Conservation (phyloP, 1,284 basidiomycete genomes). For the Golubevia pallescens region DNA sequence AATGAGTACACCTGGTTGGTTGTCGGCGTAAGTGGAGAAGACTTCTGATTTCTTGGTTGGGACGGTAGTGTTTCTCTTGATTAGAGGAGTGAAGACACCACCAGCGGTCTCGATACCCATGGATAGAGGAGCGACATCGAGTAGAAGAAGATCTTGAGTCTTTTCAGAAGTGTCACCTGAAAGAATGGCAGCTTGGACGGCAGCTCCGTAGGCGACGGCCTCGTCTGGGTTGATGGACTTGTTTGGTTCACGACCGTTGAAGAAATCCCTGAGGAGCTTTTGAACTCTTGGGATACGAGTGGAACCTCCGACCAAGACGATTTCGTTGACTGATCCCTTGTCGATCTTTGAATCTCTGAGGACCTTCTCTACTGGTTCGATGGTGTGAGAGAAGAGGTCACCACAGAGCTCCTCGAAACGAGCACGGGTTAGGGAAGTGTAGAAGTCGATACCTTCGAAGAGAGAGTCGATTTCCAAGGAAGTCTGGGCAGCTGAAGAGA, state of each 20-base stretch:
- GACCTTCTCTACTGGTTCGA: conserved; percentile 98
- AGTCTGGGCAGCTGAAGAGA: conserved; percentile 94
- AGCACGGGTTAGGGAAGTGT: conserved; percentile 96
- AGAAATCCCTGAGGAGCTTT: conserved; percentile 98
- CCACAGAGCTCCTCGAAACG: conserved; percentile 98
- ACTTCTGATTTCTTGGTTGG: conserved; percentile 99
- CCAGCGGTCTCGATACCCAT: conserved; percentile 98
- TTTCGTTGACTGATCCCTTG: conserved; percentile 87
- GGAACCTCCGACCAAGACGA: conserved; percentile 96
- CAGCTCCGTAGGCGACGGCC: conserved; percentile 98
- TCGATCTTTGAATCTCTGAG: conserved; percentile 98
- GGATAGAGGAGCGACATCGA: conserved; percentile 95
- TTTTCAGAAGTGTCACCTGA: conserved; percentile 98
- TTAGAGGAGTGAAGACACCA: conserved; percentile 97
- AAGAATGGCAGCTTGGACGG: conserved; percentile 97
- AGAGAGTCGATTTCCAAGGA: conserved; percentile 98
- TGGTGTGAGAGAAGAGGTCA: conserved; percentile 93
- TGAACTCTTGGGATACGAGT: conserved; percentile 98
- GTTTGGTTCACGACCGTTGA: conserved; percentile 76
- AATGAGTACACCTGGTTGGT: conserved; percentile 98
- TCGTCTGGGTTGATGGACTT: conserved; percentile 96
- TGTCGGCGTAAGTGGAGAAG: conserved; percentile 99
- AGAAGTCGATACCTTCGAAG: conserved; percentile 97
- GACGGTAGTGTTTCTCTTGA: conserved; percentile 98
- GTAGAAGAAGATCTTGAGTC: conserved; percentile 92